Evolutionary conservation across 108 stramenopile species (phyloP), one percentile per base, ranked within the genome.

Genomic region (Epipyxis sp.): DNA sequence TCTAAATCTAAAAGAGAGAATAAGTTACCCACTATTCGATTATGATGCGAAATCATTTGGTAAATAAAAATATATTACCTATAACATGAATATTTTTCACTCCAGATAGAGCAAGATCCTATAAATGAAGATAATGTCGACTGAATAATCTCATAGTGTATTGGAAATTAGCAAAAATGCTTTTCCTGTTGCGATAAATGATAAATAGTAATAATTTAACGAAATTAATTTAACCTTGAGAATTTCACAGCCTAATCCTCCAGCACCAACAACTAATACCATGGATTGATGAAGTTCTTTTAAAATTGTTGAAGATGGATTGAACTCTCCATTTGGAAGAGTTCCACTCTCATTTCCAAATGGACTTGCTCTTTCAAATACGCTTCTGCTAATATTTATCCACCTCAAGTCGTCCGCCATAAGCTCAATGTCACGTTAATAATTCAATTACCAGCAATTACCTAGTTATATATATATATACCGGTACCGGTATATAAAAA

Each of bases 231-330:
- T 59, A 3, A 37, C 46, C 77, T 44, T 44, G 39, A n/a, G 13
- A 6, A 35, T 37, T 78, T 98, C 98, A 81, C 97, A 99, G 0
- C 98, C 98, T 77, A 99, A 93, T 58, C 98, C 98, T 1, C 99
- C 99, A 27, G 98, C 93, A 29, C 99, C 99, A 27, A 98, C 93
- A 1, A 99, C 93, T 68, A 98, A 94, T 3, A 99, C 67, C 29
- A 25, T 30, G 3, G 1, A 16, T 29, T 2, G 40, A 13, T 20
- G 13, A 2, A 39, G 0, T n/a, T 44, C 32, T 0, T 69, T 13
- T 25, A 83, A 78, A 44, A 82, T 54, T 34, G 84, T 69, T 20
- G 57, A 40, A n/a, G 77, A 82, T 0, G 88, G 84, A 45, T 84
- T 83, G 54, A 86, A 90, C 34, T 81, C 69, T 2, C 84, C 87